Evolutionary conservation across 2,329 filamentous ascomycete genomes (phyloP), one percentile per base, ranked within the genome.

Genomic region (Dothideomycetes sp.): DNA sequence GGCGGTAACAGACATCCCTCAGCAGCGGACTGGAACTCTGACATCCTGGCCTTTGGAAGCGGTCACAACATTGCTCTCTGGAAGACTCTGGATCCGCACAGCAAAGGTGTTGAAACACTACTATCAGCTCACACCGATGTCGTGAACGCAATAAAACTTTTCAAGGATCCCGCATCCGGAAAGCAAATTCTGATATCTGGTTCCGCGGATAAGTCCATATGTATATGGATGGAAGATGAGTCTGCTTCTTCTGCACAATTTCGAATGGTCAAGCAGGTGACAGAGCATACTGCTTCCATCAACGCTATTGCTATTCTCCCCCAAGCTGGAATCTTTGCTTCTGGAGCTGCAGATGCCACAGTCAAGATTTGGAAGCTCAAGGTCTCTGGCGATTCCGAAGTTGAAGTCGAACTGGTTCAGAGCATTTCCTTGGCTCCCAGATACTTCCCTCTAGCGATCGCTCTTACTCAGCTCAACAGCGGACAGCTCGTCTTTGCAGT

Each of bases 1-100:
- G 91, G 91, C 46, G 89, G 86, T 33, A 98, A 96, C 62, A 75
- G 89, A 53, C 85, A 96, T 54, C 83, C 89, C 13, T 80, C 82
- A 12, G 84, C 86, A 19, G 88, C 89, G 19, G 89, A 96, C 64
- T 98, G 91, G 91, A 65, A 72, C 13, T 55, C 60, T 48, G 84
- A 82, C 8, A 59, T 87, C 31, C 69, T 98, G 40, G 91, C 87
- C 20, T 98, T 85, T 65, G 91, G 91, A 22, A 82, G 88, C 7
- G 85, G 93, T 62, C 79, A 80, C 51, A 91, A 91, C 63, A 74
- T 98, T 52, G 89, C 87, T 30, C 58, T 96, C 28, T 98, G 91
- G 91, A 70, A 78, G 57, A 87, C 87, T 11, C 43, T 74, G 62
- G 65, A 71, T 44, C 48, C 56, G 20, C 51, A 58, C 19, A 52